Evolutionary conservation across 805 yeast species (phyloP).

Genomic region (Metschnikowia matae): DNA sequence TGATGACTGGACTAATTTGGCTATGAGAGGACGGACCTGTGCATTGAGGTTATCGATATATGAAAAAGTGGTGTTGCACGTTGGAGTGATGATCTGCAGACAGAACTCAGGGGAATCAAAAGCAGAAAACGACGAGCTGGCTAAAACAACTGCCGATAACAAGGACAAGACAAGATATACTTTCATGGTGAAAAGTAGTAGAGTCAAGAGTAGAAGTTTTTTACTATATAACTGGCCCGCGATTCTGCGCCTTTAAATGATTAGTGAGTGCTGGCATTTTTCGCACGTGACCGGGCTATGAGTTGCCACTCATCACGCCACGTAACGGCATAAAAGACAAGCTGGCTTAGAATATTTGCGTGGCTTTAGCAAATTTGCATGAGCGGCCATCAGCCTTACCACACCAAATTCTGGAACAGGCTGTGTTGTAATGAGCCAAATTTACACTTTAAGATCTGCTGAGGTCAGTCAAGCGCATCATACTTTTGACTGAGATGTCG

Average conservation of each 20-base stretch:
- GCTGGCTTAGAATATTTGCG: not conserved
- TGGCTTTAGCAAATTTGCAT: not conserved
- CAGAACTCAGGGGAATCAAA: conserved; percentile 43
- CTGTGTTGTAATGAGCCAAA: not conserved
- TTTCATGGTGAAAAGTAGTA: conserved; percentile 4
- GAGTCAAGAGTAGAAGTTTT: not conserved
- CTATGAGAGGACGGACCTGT: conserved; percentile 45
- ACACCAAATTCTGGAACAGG: not conserved
- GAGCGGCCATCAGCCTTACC: not conserved
- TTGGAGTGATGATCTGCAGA: conserved; percentile 41
- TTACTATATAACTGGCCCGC: not conserved
- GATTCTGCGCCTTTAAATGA: conserved; percentile 3
- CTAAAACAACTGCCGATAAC: conserved; percentile 6
- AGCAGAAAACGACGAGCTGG: conserved; percentile 22
- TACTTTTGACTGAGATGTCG: not conserved
- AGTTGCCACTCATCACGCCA: not conserved
- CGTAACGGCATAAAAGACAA: not conserved
- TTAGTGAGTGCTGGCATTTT: not conserved
- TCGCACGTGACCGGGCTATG: conserved; percentile 4
- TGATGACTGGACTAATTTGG: conserved; percentile 60
- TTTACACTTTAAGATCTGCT: not conserved
- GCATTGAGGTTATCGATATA: conserved; percentile 38
- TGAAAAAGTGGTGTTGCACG: conserved; percentile 43
- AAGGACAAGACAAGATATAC: conserved; percentile 4
- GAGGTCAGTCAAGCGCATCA: not conserved